These are phyloP conservation scores for Dioszegia crocea DNA, from an alignment of 768 basidiomycete genomes.

Conservation along the genomic window DNA sequence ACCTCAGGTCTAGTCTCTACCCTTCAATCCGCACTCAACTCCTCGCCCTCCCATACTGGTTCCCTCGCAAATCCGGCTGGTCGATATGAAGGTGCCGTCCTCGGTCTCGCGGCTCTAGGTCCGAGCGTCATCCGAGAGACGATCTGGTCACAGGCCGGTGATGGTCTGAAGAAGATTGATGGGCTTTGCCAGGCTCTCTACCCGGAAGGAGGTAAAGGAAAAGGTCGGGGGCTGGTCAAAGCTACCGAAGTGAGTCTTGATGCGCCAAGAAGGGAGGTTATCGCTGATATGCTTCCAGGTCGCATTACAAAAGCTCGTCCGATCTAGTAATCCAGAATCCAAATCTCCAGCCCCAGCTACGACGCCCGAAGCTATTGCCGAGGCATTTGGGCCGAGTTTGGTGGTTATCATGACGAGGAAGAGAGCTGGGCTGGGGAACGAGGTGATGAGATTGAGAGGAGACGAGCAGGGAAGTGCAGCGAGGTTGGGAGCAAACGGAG, in stretches of 20 bases:
- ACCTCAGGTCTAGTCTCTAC: slow-evolving; percentile 85
- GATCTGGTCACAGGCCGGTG: slow-evolving; percentile 31
- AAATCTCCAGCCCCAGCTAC: not conserved
- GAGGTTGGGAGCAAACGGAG: not conserved
- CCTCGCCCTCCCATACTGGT: slow-evolving; percentile 40
- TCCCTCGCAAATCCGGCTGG: slow-evolving; percentile 54
- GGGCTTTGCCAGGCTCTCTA: slow-evolving; percentile 40
- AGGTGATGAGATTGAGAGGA: slow-evolving; percentile 24
- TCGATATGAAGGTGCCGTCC: slow-evolving; percentile 82
- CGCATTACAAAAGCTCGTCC: slow-evolving; percentile 17
- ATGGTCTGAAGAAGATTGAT: slow-evolving; percentile 41
- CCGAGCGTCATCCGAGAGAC: slow-evolving; percentile 55
- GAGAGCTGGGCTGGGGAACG: slow-evolving; percentile 26
- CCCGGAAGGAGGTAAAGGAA: slow-evolving; percentile 21
- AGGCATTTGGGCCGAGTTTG: slow-evolving; percentile 28
- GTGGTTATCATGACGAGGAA: slow-evolving; percentile 24
- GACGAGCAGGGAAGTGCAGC: slow-evolving; percentile 3
- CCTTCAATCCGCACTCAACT: slow-evolving; percentile 70
- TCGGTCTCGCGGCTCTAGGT: slow-evolving; percentile 77
- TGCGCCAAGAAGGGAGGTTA: not conserved
- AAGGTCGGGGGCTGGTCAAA: slow-evolving; percentile 24
- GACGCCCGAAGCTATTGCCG: slow-evolving; percentile 9
- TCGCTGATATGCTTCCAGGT: slow-evolving; percentile 2
- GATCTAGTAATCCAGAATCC: slow-evolving; percentile 17
- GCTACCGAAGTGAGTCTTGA: slow-evolving; percentile 23